Base-by-base conservation (phyloP, 306 rosid genomes). In the Lagenaria siceraria region DNA sequence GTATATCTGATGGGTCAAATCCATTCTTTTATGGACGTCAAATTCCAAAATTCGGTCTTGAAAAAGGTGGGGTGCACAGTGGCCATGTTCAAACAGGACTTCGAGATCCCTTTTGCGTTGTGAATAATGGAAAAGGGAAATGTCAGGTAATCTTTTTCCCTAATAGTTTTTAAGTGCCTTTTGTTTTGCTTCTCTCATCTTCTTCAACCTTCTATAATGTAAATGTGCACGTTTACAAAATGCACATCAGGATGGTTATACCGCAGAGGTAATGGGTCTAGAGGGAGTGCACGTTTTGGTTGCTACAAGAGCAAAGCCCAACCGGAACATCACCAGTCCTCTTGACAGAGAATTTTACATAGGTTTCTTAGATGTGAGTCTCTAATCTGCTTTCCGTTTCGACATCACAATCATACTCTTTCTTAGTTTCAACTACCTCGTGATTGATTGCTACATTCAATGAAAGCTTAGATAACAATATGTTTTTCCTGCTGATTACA, bases 31-130 rank as follows among this genome's bases (percentile, higher is more conserved):
- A 90, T 81, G 87, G 83, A 49, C 86, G 46, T 14, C 61, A 78
- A 82, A 81, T 85, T 81, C 96, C 96, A 0, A 89, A 85, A 81
- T 95, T 95, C 79, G 81, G 80, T 52, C 63, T 95, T 38, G 36
- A 82, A 64, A 87, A 78, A 78, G 88, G 89, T 29, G 97, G 96
- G n/a, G 96, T 92, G 13, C 97, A 90, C 81, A 92, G 93, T 79
- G 99, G 99, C 36, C 99, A 95, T 77, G 85, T 90, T 79, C 96
- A 92, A 78, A 77, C 80, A n/a, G 92, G 97, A 71, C 90, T 95
- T 36, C 61, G 87, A 78, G 97, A 95, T 85, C 92, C 96, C 19
- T 89, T 89, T 81, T 92, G 99, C 83, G 80, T 85, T 78, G 91
- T 68, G 48, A 82, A 89, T 49, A 83, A 90, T 76, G 97, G 87